Conservation (phyloP, 106 monocot species). For the Gastrodia elata region DNA sequence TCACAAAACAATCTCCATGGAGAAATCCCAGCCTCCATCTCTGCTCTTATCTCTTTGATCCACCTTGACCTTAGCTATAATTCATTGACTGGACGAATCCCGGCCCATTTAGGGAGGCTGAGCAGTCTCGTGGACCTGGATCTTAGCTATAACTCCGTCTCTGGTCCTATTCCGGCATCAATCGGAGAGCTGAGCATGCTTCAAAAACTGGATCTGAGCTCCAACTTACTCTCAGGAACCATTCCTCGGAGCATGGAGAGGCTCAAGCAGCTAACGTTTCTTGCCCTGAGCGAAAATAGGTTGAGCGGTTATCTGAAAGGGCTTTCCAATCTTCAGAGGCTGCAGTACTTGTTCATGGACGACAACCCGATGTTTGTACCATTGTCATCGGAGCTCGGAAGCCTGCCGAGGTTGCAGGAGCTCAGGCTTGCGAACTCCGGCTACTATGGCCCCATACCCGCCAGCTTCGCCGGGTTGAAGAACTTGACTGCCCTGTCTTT, state of each 20-base stretch:
- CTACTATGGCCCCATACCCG: constrained; percentile 60
- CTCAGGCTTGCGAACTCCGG: constrained; percentile 72
- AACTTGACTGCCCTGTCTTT: constrained; percentile 75
- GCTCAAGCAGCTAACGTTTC: constrained; percentile 40
- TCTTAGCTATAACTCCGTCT: constrained; percentile 77
- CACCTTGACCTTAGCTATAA: constrained; percentile 87
- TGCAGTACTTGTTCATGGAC: constrained; percentile 83
- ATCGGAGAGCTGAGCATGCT: constrained; percentile 48
- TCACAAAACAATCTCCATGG: constrained; percentile 64
- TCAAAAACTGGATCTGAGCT: constrained; percentile 88
- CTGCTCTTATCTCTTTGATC: constrained; percentile 36
- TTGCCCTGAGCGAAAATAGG: constrained; percentile 69
- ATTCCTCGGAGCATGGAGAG: constrained; percentile 35
- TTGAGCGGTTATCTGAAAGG: constrained; percentile 53
- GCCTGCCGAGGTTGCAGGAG: constrained; percentile 54
- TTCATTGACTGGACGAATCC: constrained; percentile 47
- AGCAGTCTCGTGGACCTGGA: constrained; percentile 50
- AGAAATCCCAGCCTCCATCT: constrained; percentile 37
- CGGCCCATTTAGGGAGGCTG: constrained; percentile 28
- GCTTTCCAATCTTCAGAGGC: constrained; percentile 45
- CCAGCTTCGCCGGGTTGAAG: constrained; percentile 37
- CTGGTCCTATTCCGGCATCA: constrained; percentile 45
- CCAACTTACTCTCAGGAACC: constrained; percentile 45
- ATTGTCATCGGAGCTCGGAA: constrained; percentile 56
- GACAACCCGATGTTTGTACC: constrained; percentile 53